phyloP scores from a whole-genome alignment of 2,329 filamentous ascomycete genomes.

The Scytalidium sp. region DNA sequence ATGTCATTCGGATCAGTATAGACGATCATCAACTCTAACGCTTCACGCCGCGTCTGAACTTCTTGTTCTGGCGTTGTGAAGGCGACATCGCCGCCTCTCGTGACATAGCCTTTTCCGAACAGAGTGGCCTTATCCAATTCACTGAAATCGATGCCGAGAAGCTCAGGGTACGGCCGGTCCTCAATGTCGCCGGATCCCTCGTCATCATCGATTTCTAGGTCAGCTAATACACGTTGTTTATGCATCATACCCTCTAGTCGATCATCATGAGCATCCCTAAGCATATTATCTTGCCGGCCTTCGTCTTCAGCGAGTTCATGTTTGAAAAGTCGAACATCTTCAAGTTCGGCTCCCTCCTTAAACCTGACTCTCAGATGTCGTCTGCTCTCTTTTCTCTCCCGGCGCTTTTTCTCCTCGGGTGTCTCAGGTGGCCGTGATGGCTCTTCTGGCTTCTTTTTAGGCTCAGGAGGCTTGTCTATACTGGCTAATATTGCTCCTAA shows the following conservation, averaged over 20 bases:
- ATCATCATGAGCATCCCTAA: conserved; percentile 70
- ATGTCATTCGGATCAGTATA: conserved; percentile 31
- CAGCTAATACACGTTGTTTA: conserved; percentile 47
- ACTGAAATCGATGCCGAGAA: conserved; percentile 42
- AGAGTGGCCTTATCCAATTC: conserved; percentile 25
- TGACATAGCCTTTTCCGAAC: conserved; percentile 49
- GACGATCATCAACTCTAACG: conserved; percentile 53
- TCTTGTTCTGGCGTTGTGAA: conserved; percentile 55
- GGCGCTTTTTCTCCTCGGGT: conserved; percentile 62
- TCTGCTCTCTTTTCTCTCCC: conserved; percentile 69
- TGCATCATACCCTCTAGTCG: conserved; percentile 70
- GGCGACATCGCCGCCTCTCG: conserved; percentile 48
- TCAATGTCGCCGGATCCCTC: conserved; percentile 35
- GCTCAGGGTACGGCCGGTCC: conserved; percentile 51
- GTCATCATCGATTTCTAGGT: conserved; percentile 50
- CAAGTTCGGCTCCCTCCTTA: conserved; percentile 64
- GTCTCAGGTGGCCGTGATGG: conserved; percentile 50
- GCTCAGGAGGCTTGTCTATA: conserved; percentile 28
- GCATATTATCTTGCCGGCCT: conserved; percentile 64
- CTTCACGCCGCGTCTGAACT: conserved; percentile 54
- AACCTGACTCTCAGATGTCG: conserved; percentile 69
- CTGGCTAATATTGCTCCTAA: conserved; percentile 28
- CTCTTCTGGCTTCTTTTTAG: conserved; percentile 24
- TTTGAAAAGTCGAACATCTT: conserved; percentile 65
- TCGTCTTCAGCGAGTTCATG: conserved; percentile 71